A percentile compares a stretch with the other conserved stretches of the same genome.
Conservation (phyloP, 257 asterid species). For the Solanum bulbocastanum region DNA sequence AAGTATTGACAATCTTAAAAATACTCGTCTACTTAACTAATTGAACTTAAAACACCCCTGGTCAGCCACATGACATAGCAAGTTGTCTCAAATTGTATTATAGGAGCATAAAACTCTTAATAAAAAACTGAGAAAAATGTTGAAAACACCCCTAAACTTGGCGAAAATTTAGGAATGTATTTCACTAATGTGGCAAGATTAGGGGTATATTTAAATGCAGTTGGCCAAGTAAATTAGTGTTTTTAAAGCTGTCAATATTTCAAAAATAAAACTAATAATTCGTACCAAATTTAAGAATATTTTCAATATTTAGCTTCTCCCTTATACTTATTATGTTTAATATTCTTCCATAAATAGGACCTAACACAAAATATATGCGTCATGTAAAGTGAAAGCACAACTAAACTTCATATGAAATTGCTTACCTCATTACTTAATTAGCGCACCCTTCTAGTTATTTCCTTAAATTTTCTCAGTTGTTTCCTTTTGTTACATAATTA, state of each 20-base stretch:
- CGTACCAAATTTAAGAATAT: too few species aligned
- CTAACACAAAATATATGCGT: not conserved
- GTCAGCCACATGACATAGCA: fast-evolving
- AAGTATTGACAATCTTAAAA: too few species aligned
- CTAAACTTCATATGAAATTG: not conserved
- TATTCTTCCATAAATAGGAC: not conserved
- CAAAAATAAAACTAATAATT: too few species aligned
- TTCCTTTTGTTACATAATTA: not conserved
- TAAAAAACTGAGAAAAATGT: not conserved
- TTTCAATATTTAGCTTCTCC: not conserved
- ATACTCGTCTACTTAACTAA: too few species aligned
- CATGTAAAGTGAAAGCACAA: not conserved
- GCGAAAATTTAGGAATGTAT: too few species aligned
- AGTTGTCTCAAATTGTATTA: not conserved
- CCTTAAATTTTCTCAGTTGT: not conserved
- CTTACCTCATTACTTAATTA: not conserved
- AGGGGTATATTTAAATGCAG: too few species aligned
- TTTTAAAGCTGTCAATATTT: too few species aligned
- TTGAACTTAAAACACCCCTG: not conserved
- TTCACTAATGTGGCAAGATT: not conserved
- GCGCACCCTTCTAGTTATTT: not conserved
- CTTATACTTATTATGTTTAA: not conserved
- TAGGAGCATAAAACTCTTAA: not conserved
- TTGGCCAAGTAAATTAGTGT: too few species aligned
- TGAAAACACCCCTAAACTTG: not conserved